Evolutionary conservation across 2,329 filamentous ascomycete species (phyloP), one percentile per base, ranked within the genome.

Genomic region (Aspergillus jensenii): DNA sequence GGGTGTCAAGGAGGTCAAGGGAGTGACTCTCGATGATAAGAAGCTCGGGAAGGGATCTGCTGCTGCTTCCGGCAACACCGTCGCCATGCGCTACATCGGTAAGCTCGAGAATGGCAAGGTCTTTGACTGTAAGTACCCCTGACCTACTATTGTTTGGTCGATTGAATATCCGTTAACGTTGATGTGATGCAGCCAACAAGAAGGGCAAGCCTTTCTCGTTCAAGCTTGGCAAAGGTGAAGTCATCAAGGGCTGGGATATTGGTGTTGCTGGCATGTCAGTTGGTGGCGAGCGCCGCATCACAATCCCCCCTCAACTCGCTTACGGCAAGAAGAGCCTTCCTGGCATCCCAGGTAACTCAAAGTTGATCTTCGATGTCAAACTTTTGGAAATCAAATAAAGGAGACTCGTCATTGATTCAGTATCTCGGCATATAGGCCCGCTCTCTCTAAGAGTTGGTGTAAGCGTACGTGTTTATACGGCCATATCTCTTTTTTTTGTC

Each of bases 241-340:
- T 99, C 71, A 99, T 99, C 82, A 95, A 96, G 85, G 95, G 95
- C 67, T 98, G 95, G 96, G 96, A 99, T 76, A 86, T 98, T 65
- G 95, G 95, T 79, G 82, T 99, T 67, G 83, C 85, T 67, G 96
- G 96, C 78, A 97, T 99, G 91, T 82, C 88, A 67, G 88, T 93
- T 67, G 95, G 95, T 71, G 92, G 91, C 70, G 96, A 99, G 84
- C 91, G 95, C 71, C 89, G 95, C 67, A 84, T 99, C 70, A 93
- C 87, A 62, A 92, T 99, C 70, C 96, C 96, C 48, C 83, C 95
- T 48, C 81, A 89, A 69, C 86, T 93, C 59, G 96, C 90, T 69
- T 99, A 99, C 77, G 95, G 96, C 78, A 92, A 86, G 79, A 89
- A 90, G 80, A 81, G 84, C 61, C 78, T 90, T 23, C 90, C 91